Evolutionary conservation across 129 eudicot species (phyloP).

Genomic region (Flaveria linearis): DNA sequence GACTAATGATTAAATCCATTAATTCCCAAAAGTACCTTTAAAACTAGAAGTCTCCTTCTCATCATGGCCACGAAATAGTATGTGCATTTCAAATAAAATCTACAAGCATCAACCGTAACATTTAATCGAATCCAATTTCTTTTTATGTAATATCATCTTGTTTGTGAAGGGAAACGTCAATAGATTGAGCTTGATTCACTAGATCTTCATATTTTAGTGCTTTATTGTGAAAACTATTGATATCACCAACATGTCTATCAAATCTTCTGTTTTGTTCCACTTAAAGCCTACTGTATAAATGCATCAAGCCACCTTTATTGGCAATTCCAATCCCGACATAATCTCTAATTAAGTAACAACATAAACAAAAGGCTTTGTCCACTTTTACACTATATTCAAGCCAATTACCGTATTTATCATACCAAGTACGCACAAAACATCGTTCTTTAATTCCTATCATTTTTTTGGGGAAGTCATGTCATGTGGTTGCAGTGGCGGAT

Average conservation of each 20-base stretch:
- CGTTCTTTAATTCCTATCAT: too few relatives aligned
- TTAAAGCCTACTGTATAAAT: not conserved
- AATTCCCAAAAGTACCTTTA: not conserved
- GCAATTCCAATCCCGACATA: not conserved
- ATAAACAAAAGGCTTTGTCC: too few relatives aligned
- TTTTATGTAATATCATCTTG: constrained; percentile 6
- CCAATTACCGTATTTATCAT: too few relatives aligned
- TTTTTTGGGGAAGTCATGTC: too few relatives aligned
- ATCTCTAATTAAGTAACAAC: constrained; percentile 4
- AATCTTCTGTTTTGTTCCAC: not conserved
- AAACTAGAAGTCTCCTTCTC: not conserved
- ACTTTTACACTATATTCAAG: too few relatives aligned
- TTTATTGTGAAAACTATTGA: constrained; percentile 7
- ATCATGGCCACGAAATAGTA: not conserved
- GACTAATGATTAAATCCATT: not conserved
- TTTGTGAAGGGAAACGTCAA: not conserved
- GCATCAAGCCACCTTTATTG: constrained; percentile 1
- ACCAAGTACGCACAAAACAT: not conserved
- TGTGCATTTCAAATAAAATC: constrained; percentile 11
- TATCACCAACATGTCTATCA: not conserved
- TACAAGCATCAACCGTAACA: not conserved
- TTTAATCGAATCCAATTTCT: not conserved
- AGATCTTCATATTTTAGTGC: constrained; percentile 8
- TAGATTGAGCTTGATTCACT: not conserved
- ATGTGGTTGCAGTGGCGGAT: too few relatives aligned